Evolutionary conservation across 768 basidiomycete species (phyloP).

Genomic region (Trametes coccinea): DNA sequence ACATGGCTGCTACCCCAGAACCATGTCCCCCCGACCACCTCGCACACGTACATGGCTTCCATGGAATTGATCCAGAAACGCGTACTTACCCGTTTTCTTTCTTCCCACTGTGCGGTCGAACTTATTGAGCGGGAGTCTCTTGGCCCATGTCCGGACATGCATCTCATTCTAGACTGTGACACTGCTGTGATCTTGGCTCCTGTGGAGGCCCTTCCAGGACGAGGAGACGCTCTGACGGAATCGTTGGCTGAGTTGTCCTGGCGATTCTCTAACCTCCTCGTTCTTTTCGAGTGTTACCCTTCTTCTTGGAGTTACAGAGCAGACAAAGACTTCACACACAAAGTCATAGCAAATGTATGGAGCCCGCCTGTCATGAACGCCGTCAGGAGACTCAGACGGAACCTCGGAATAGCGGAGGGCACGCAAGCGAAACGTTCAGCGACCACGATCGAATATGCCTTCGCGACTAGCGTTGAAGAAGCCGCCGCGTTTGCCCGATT

Average conservation of each 20-base stretch:
- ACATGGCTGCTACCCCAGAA: constrained; percentile 22
- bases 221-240: constrained; percentile 45
- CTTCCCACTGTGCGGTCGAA: constrained; percentile 47
- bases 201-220: constrained; percentile 49
- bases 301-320: constrained; percentile 40
- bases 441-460: constrained; percentile 54
- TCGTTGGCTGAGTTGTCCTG: constrained; percentile 59
- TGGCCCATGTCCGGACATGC: constrained; percentile 42
- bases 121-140: constrained; percentile 67
- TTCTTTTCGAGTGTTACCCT: constrained; percentile 63
- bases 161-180: constrained; percentile 68
- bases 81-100: constrained; percentile 53
- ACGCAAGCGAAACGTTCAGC: constrained; percentile 48
- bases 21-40: constrained; percentile 39
- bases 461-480: constrained; percentile 60
- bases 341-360: constrained; percentile 35
- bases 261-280: constrained; percentile 53
- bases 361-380: constrained; percentile 70
- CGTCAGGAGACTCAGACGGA: constrained; percentile 64
- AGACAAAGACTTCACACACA: constrained; percentile 16
- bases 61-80: constrained; percentile 69
- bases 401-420: constrained; percentile 61
- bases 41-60: constrained; percentile 71
- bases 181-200: constrained; percentile 54
- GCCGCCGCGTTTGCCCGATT: constrained; percentile 55